A percentile compares a stretch with the other conserved stretches of the same genome.
Evolutionary conservation across 345 rosid species (phyloP).

Genomic region (Brassica juncea): DNA sequence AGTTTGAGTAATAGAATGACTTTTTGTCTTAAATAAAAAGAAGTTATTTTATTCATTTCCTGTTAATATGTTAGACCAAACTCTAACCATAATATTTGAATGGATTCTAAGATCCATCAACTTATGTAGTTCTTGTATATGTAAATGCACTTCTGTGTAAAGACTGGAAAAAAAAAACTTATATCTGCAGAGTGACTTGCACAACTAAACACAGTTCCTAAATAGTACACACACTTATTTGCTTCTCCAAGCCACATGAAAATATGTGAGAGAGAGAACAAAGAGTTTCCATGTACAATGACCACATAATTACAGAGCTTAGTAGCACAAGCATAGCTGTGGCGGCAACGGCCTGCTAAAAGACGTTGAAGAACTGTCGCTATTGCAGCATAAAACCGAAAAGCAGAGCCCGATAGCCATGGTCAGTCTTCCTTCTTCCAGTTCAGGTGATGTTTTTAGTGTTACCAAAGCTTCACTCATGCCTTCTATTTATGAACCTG

Average conservation of each 20-base stretch:
- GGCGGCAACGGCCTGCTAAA: slow-evolving; percentile 13
- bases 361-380: not conserved
- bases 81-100: too few species aligned
- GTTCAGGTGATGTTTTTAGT: slow-evolving; percentile 3
- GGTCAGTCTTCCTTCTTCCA: not conserved
- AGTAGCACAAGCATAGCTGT: slow-evolving; percentile 14
- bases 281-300: slow-evolving; percentile 11
- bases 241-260: slow-evolving; percentile 16
- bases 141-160: too few species aligned
- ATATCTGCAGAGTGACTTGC: slow-evolving; percentile 27
- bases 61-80: too few species aligned
- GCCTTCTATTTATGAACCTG: slow-evolving; percentile 25
- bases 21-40: too few species aligned
- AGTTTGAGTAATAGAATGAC: too few species aligned
- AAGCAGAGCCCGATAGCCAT: not conserved
- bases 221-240: slow-evolving; percentile 14
- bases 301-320: slow-evolving; percentile 29
- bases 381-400: not conserved
- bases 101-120: too few species aligned
- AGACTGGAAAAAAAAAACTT: not conserved
- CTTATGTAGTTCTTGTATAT: too few species aligned
- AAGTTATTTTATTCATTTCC: too few species aligned
- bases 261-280: slow-evolving; percentile 8
- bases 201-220: slow-evolving; percentile 25
- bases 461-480: slow-evolving; percentile 7